Evolutionary conservation across 1,284 basidiomycete genomes (phyloP), one percentile per base, ranked within the genome.

Genomic region (Blastosporella zonata): DNA sequence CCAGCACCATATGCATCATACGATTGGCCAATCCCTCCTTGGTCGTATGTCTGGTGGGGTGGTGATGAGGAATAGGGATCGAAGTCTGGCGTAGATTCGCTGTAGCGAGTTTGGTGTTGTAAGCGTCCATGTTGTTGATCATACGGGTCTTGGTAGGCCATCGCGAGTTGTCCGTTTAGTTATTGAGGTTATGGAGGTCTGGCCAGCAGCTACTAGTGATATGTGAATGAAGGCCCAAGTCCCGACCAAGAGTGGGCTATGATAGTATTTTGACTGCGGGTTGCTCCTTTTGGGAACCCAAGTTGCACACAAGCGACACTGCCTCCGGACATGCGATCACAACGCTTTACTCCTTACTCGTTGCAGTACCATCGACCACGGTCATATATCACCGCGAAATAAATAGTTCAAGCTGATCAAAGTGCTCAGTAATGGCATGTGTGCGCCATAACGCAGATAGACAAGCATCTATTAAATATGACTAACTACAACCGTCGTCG

Each of bases 1-100:
- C 64, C 67, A 36, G 57, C 60, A 28, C 60, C 63, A 52, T 76
- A 71, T n/a, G 64, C 48, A 36, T 75, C 71, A 48, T 71, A 74
- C 3, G 47, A 37, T 6, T 49, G 48, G 2, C 48, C 59, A 12
- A 47, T 18, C 23, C 63, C 70, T 41, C 64, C 68, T 41, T 77
- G 73, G 44, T 77, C 75, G 50, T 78, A 81, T 0, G 75, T 67
- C 23, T 72, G 70, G 53, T 82, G 75, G 7, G 75, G 73, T 53
- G 72, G 65, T 23, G 68, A 62, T 61, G 84, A 83, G 13, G 79
- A 68, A 62, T 79, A 74, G 60, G 72, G 79, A 42, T 68, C 52
- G 22, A 47, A 68, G 9, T 69, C 68, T n/a, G 59, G 47, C 13
- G 56, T 33, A 6, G 58, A 56, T 34, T 60, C 57, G 49, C 51